These are phyloP conservation scores for Colletotrichum neosansevieriae DNA, from an alignment of 2,329 filamentous ascomycete species.

Conservation along the genomic window DNA sequence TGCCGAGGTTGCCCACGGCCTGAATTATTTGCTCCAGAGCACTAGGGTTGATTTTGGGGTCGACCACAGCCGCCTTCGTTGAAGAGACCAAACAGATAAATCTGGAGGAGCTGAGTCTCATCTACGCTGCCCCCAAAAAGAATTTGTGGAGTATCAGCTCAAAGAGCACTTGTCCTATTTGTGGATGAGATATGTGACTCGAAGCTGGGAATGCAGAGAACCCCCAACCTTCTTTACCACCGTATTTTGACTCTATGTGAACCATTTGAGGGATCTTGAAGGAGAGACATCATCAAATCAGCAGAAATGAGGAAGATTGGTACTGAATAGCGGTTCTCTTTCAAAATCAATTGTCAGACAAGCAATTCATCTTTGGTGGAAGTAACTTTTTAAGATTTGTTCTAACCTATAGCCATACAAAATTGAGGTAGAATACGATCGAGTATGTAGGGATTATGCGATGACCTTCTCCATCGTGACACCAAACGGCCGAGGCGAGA, in stretches of 20 bases:
- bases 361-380: not conserved
- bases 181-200: not conserved
- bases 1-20: too few relatives aligned
- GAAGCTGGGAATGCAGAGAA: not conserved
- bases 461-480: conserved; percentile 12
- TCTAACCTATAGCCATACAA: too few relatives aligned
- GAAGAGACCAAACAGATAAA: conserved; percentile 56
- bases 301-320: too few relatives aligned
- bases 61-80: conserved; percentile 43
- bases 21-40: too few relatives aligned
- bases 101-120: conserved; percentile 53
- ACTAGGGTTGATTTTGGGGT: too few relatives aligned
- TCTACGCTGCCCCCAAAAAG: conserved; percentile 53
- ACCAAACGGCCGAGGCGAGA: conserved; percentile 23
- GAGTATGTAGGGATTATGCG: not conserved
- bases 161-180: not conserved
- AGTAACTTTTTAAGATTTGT: too few relatives aligned
- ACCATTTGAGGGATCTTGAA: not conserved
- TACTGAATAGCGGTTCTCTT: too few relatives aligned
- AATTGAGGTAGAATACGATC: too few relatives aligned
- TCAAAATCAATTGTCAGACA: not conserved
- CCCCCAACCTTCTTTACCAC: not conserved
- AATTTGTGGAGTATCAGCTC: conserved; percentile 46
- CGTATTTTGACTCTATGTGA: not conserved
- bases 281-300: not conserved